phyloP scores from a whole-genome alignment of 805 yeast species.

The Schizosaccharomyces cryophilus region DNA sequence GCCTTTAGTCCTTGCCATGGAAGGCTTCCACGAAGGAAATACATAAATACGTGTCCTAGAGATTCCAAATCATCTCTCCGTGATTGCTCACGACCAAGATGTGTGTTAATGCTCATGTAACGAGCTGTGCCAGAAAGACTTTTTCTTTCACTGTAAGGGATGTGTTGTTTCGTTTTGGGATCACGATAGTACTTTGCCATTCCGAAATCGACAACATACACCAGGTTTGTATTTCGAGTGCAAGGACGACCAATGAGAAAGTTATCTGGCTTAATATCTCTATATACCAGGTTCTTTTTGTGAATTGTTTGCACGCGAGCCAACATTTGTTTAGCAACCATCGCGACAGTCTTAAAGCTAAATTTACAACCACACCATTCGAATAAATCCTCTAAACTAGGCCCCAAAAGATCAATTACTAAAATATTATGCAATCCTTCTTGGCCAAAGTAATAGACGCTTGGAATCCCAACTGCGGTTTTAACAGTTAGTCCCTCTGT shows the following conservation, averaged over 20 bases:
- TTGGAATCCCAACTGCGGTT: conserved; percentile 47
- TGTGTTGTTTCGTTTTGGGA: conserved; percentile 83
- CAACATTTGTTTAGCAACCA: conserved; percentile 88
- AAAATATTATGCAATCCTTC: conserved; percentile 90
- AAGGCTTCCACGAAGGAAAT: conserved; percentile 74
- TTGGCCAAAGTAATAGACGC: conserved; percentile 95
- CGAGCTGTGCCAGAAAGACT: conserved; percentile 95
- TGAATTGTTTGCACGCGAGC: conserved; percentile 67
- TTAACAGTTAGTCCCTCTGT: not conserved
- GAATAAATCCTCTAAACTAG: conserved; percentile 82
- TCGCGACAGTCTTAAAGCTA: conserved; percentile 67
- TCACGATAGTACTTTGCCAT: conserved; percentile 97
- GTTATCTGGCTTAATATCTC: conserved; percentile 95
- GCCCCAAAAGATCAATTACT: conserved; percentile 85
- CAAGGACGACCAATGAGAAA: conserved; percentile 80
- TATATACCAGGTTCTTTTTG: conserved; percentile 68
- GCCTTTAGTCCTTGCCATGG: conserved; percentile 99
- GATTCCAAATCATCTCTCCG: conserved; percentile 93
- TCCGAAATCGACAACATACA: conserved; percentile 87
- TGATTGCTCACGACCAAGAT: conserved; percentile 87
- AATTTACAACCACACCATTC: conserved; percentile 96
- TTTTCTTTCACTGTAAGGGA: conserved; percentile 89
- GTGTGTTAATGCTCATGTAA: conserved; percentile 94
- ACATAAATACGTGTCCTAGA: conserved; percentile 87
- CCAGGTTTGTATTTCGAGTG: conserved; percentile 56